These are phyloP conservation scores for Phellopilus nigrolimitatus DNA, from an alignment of 1,284 basidiomycete genomes.

Conservation along the genomic window DNA sequence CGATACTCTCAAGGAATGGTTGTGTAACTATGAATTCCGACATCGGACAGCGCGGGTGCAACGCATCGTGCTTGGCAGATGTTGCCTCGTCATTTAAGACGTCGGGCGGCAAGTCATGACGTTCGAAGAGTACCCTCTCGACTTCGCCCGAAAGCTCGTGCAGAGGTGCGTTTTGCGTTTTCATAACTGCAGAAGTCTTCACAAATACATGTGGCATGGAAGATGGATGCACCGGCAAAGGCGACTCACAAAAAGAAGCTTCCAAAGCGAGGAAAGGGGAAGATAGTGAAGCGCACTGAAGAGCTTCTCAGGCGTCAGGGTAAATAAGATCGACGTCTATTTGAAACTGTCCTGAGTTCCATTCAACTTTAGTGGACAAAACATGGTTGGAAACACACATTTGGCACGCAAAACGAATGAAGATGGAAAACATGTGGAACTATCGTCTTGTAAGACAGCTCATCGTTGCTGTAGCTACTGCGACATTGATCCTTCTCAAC, in stretches of 20 bases:
- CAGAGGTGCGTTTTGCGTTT: slow-evolving; percentile 54
- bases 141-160: slow-evolving; percentile 71
- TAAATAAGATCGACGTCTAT: slow-evolving; percentile 27
- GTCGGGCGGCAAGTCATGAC: slow-evolving; percentile 90
- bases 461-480: not conserved
- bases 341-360: slow-evolving; percentile 9
- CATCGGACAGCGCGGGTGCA: slow-evolving; percentile 38
- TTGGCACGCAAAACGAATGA: slow-evolving; percentile 93
- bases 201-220: too few species aligned
- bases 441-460: slow-evolving; percentile 60
- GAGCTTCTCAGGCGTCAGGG: slow-evolving; percentile 63
- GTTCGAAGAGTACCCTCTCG: slow-evolving; percentile 82
- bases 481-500: slow-evolving; percentile 1
- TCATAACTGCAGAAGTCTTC: too few species aligned
- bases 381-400: slow-evolving; percentile 90
- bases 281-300: slow-evolving; percentile 45
- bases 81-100: slow-evolving; percentile 81
- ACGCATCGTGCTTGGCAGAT: slow-evolving; percentile 87
- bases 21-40: not conserved
- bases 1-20: not conserved
- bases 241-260: slow-evolving; percentile 47
- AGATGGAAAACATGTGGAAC: slow-evolving; percentile 88
- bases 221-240: slow-evolving; percentile 77
- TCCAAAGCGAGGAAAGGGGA: slow-evolving; percentile 55
- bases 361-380: slow-evolving; percentile 60